Conservation (phyloP, 768 basidiomycete species). For the Glaciozyma martinii region DNA sequence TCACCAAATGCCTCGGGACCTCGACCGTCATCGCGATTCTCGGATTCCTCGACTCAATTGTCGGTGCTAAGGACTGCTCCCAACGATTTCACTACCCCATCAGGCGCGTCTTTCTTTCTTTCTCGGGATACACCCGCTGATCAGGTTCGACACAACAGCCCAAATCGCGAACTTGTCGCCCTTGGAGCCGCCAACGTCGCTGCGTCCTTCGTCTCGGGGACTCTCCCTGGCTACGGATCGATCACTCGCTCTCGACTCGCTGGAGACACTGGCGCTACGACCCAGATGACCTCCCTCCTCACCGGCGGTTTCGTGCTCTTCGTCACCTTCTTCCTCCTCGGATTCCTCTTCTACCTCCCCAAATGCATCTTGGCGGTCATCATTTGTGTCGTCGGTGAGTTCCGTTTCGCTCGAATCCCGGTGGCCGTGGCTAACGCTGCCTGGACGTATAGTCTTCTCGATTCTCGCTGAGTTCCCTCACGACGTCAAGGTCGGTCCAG, state of each 20-base stretch:
- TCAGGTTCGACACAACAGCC: constrained; percentile 36
- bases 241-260: constrained; percentile 88
- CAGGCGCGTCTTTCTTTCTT: neutral
- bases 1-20: constrained; percentile 11
- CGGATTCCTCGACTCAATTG: constrained; percentile 90
- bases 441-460: constrained; percentile 16
- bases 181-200: constrained; percentile 46
- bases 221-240: constrained; percentile 83
- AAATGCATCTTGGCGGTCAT: constrained; percentile 82
- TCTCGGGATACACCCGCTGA: neutral
- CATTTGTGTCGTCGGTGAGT: constrained; percentile 74
- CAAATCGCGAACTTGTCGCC: constrained; percentile 92
- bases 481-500: constrained; percentile 56
- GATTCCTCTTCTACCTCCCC: constrained; percentile 74
- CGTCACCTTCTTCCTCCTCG: constrained; percentile 81
- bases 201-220: constrained; percentile 74
- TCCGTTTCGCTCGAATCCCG: constrained; percentile 29
- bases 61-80: constrained; percentile 86
- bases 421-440: neutral
- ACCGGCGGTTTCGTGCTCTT: constrained; percentile 44
- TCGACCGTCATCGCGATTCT: constrained; percentile 64
- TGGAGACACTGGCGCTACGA: constrained; percentile 74
- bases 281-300: constrained; percentile 60
- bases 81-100: constrained; percentile 77
- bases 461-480: constrained; percentile 79